Evolutionary conservation across 2,329 filamentous ascomycete genomes (phyloP).

Genomic region (Emydomyces testavorans): DNA sequence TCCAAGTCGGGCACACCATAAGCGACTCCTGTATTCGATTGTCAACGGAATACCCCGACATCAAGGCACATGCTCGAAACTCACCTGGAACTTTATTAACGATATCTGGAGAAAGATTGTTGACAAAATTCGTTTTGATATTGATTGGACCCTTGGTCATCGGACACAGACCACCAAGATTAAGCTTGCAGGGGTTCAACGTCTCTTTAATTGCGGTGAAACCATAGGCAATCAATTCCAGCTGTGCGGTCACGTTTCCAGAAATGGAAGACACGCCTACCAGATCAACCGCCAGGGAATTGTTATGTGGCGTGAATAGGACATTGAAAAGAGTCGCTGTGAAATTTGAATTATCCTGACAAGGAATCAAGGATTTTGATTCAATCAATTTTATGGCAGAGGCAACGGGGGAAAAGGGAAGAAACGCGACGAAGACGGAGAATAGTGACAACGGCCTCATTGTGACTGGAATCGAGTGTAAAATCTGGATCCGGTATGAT

Average conservation of each 20-base stretch:
- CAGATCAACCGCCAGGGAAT: conserved; percentile 60
- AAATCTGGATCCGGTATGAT: neutral
- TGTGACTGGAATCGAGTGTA: neutral
- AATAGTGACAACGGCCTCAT: conserved; percentile 19
- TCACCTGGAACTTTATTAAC: conserved; percentile 56
- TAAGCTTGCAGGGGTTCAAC: conserved; percentile 60
- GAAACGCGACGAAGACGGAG: conserved; percentile 30
- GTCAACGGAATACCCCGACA: neutral
- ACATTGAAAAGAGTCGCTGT: conserved; percentile 83
- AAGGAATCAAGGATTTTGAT: conserved; percentile 74
- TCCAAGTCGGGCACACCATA: conserved; percentile 88
- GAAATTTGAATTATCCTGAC: conserved; percentile 73
- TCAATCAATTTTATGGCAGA: conserved; percentile 58
- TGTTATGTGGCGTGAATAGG: conserved; percentile 52
- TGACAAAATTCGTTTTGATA: conserved; percentile 52
- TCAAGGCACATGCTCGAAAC: conserved; percentile 16
- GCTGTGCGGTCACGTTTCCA: conserved; percentile 66
- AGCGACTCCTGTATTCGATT: conserved; percentile 49
- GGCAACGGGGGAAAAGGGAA: conserved; percentile 37
- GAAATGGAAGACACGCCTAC: conserved; percentile 72
- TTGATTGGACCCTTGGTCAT: conserved; percentile 78
- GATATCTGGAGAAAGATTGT: conserved; percentile 44
- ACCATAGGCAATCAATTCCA: conserved; percentile 72
- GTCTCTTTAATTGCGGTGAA: conserved; percentile 56
- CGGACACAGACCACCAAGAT: conserved; percentile 65